Evolutionary conservation across 2,329 filamentous ascomycete species (phyloP).

Genomic region (Colletotrichum sansevieriae): DNA sequence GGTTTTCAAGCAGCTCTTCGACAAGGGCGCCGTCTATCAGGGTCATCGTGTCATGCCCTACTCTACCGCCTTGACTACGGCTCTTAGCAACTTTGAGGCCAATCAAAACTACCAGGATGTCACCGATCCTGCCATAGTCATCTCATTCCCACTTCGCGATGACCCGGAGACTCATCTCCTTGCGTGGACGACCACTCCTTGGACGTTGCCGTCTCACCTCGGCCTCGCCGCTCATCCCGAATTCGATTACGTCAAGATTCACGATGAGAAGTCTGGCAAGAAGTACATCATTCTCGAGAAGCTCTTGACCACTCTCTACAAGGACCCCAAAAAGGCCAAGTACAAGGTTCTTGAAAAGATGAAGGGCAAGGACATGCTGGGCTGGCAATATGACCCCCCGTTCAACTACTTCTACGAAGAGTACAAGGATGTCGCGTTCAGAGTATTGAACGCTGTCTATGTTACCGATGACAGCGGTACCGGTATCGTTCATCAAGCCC

Average conservation of each 20-base stretch:
- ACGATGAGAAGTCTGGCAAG: constrained; percentile 84
- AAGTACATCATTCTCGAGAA: constrained; percentile 89
- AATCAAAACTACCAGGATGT: constrained; percentile 96
- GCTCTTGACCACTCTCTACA: constrained; percentile 86
- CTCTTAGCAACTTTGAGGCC: constrained; percentile 85
- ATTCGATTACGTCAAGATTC: constrained; percentile 89
- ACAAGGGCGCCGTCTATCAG: constrained; percentile 90
- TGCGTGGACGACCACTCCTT: constrained; percentile 90
- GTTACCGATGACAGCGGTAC: constrained; percentile 92
- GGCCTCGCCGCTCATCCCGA: constrained; percentile 83
- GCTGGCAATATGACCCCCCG: constrained; percentile 89
- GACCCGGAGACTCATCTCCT: constrained; percentile 82
- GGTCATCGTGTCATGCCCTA: constrained; percentile 96
- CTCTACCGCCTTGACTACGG: constrained; percentile 71
- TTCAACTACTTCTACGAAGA: constrained; percentile 93
- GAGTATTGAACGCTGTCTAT: constrained; percentile 85
- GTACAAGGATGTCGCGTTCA: constrained; percentile 88
- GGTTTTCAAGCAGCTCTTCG: constrained; percentile 94
- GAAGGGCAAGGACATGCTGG: constrained; percentile 86
- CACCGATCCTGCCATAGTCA: constrained; percentile 89
- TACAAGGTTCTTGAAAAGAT: constrained; percentile 85
- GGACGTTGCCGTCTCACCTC: constrained; percentile 87
- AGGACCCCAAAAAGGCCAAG: constrained; percentile 95
- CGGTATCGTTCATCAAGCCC: constrained; percentile 93
- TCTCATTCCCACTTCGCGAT: constrained; percentile 85